Evolutionary conservation across 2,329 filamentous ascomycete species (phyloP), one percentile per base, ranked within the genome.

Genomic region (Hypoxylon sp.): DNA sequence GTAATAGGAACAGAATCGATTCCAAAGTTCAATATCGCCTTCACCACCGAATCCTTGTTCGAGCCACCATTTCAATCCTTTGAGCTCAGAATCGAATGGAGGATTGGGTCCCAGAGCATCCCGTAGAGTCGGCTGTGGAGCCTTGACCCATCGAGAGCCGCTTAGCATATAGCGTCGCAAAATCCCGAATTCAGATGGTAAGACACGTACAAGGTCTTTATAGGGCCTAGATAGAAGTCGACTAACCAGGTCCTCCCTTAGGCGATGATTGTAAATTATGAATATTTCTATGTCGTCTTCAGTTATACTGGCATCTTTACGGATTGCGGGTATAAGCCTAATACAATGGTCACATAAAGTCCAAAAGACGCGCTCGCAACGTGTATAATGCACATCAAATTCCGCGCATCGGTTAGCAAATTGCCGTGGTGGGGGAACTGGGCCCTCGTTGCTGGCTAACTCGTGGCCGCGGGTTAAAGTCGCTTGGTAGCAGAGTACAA

Each of bases 311-410:
- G 24, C 24, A 27, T 27, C 31, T 32, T 32, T 37, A 37, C 13
- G 4, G 4, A 13, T 32, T 7, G 3, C 11, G 1, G 31, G 32
- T 19, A 10, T 15, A 1, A 1, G 39, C 17, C 13, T 31, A 10
- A 57, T 17, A 42, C 69, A 71, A 3, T 27, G 4, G 3, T 54
- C 19, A 47, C 69, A 71, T 1, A 2, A 29, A 4, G 63, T 47
- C 39, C 42, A 69, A 54, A 56, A 71, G 4, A 71, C 44, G 6
- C 69, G 60, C 48, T 71, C 69, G 21, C 21, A 44, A 1, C 66
- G 57, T 2, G 56, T 8, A 29, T 61, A 56, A 1, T 7, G 5
- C 1, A 11, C 6, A 2, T 62, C 19, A 17, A 24, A 69, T 0
- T 21, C 11, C 19, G 21, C 35, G 31, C 68, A 70, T 1, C 4